These are phyloP conservation scores for Coemansia umbellata DNA, from an alignment of 192 early-diverging fungal genomes.

Conservation along the genomic window DNA sequence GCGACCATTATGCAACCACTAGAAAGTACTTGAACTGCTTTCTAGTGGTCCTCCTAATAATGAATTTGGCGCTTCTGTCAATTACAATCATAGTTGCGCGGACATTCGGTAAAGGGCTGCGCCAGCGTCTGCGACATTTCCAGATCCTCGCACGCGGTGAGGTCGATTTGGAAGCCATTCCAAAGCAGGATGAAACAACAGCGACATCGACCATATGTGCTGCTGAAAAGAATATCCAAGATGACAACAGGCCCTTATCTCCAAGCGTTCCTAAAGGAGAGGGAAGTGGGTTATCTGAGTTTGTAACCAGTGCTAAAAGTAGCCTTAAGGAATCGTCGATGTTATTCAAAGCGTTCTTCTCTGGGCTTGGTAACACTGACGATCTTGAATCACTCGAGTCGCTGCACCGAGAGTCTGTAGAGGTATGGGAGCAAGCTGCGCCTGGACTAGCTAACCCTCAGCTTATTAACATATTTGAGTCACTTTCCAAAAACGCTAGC, in stretches of 20 bases:
- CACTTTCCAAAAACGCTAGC: too few relatives aligned
- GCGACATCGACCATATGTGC: not conserved
- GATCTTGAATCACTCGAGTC: conserved; percentile 2
- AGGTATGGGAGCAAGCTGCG: conserved; percentile 6
- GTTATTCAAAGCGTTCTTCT: conserved; percentile 31
- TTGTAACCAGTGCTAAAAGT: conserved; percentile 18
- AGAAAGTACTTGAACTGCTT: conserved; percentile 21
- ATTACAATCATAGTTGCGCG: conserved; percentile 11
- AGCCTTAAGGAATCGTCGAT: conserved; percentile 26
- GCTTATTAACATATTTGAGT: conserved; percentile 14
- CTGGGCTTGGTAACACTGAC: conserved; percentile 6
- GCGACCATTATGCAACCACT: conserved; percentile 1
- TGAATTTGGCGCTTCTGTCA: conserved; percentile 8
- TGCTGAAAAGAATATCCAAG: not conserved
- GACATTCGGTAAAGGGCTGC: conserved; percentile 26
- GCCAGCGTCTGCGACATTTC: conserved; percentile 25
- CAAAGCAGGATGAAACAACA: not conserved
- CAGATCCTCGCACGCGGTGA: conserved; percentile 24
- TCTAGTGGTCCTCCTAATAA: conserved; percentile 15
- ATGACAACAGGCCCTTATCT: too few relatives aligned
- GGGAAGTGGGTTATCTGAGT: not conserved
- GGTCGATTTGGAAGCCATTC: conserved; percentile 11
- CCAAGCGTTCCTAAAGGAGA: not conserved
- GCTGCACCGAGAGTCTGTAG: conserved; percentile 7
- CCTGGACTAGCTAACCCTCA: conserved; percentile 12